A percentile compares a stretch with the other conserved stretches of the same genome.
These are phyloP conservation scores for Dianthus caryophyllus DNA, from an alignment of 148 eudicot species.

Conservation along the genomic window DNA sequence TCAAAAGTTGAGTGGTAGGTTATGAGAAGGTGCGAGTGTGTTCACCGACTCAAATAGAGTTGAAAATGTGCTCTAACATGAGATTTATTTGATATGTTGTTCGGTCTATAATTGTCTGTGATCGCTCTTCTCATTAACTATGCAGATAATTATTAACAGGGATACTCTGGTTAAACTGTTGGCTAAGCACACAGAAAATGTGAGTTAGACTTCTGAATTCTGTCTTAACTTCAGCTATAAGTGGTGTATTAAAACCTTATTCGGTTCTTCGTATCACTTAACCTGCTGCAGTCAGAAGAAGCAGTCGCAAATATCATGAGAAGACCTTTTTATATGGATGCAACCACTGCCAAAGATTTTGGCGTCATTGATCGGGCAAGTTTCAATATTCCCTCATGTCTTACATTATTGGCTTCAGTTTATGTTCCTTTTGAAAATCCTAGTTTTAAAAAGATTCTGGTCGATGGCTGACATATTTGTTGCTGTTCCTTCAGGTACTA, in stretches of 20 bases:
- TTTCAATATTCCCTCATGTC: constrained; percentile 2
- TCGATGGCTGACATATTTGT: constrained; percentile 12
- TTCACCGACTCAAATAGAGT: background rate
- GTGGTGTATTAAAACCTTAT: background rate
- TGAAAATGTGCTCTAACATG: background rate
- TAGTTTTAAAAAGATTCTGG: background rate
- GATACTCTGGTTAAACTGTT: constrained; percentile 55
- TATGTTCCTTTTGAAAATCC: background rate
- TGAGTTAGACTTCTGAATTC: constrained; percentile 37
- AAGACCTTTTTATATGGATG: constrained; percentile 59
- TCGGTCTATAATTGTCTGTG: background rate
- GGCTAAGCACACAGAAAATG: constrained; percentile 87
- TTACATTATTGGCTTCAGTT: background rate
- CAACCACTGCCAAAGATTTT: constrained; percentile 69
- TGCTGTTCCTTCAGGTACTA: constrained; percentile 57
- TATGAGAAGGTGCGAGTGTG: background rate
- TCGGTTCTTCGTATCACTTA: constrained; percentile 9
- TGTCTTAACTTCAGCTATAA: background rate
- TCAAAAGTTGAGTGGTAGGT: background rate
- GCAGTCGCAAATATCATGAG: constrained; percentile 53
- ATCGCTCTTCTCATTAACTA: no score
- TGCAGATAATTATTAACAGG: constrained; percentile 64
- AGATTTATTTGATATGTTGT: background rate
- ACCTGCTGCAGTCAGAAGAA: constrained; percentile 62
- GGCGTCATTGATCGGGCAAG: constrained; percentile 85